A percentile compares a stretch with the other conserved stretches of the same genome.
These are phyloP conservation scores for Wickerhamiella brachini DNA, from an alignment of 805 yeast genomes.

Conservation along the genomic window DNA sequence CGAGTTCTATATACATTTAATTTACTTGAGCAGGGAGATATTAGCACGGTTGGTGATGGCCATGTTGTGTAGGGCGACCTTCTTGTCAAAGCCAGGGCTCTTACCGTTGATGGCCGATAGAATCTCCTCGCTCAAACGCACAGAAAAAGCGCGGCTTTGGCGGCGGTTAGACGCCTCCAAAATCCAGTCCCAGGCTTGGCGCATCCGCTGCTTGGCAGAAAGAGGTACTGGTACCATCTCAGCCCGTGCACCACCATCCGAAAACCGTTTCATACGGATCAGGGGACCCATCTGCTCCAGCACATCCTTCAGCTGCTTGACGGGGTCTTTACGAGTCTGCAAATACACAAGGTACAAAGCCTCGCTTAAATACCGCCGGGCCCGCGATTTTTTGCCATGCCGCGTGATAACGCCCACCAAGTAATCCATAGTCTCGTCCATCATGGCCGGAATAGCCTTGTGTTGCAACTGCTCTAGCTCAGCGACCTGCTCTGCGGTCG, in stretches of 20 bases:
- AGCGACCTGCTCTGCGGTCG: slow-evolving; percentile 49
- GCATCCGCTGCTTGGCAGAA: slow-evolving; percentile 64
- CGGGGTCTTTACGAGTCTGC: slow-evolving; percentile 66
- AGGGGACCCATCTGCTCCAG: slow-evolving; percentile 77
- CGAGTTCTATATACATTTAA: neutral
- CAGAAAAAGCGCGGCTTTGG: slow-evolving; percentile 67
- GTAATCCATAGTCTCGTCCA: slow-evolving; percentile 61
- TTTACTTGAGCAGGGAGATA: slow-evolving; percentile 29
- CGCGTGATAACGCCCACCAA: slow-evolving; percentile 83
- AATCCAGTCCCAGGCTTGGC: slow-evolving; percentile 86
- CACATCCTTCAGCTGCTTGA: slow-evolving; percentile 54
- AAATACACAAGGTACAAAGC: slow-evolving; percentile 72
- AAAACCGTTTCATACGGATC: slow-evolving; percentile 59
- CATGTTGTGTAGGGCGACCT: slow-evolving; percentile 65
- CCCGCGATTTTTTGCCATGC: slow-evolving; percentile 74
- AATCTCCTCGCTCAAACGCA: slow-evolving; percentile 83
- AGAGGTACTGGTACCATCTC: slow-evolving; percentile 72
- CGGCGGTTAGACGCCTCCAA: slow-evolving; percentile 71
- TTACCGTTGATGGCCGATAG: slow-evolving; percentile 63
- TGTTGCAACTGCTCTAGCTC: slow-evolving; percentile 39
- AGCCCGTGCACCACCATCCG: slow-evolving; percentile 78
- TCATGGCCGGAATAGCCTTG: slow-evolving; percentile 43
- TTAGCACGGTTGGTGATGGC: slow-evolving; percentile 85
- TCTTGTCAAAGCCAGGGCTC: slow-evolving; percentile 73
- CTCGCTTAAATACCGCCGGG: slow-evolving; percentile 55